Evolutionary conservation across 2,329 filamentous ascomycete species (phyloP).

Genomic region (Talaromyces piceae): DNA sequence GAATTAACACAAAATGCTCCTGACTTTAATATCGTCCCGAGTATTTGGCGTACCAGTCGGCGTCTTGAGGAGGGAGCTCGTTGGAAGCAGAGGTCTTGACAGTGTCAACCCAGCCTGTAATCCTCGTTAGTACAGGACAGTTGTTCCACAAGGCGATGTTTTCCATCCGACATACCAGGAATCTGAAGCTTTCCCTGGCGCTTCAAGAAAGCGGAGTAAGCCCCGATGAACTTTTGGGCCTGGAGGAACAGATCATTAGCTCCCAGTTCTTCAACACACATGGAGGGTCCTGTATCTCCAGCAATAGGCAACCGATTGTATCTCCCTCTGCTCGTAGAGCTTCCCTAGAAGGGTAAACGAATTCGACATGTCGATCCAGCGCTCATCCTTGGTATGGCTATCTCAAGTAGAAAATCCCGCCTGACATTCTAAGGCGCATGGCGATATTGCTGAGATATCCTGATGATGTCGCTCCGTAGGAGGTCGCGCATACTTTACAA

Average conservation of each 20-base stretch:
- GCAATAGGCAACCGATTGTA: background rate
- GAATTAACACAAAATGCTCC: background rate
- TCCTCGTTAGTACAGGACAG: background rate
- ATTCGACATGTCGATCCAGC: background rate
- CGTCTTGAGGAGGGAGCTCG: conserved; percentile 95
- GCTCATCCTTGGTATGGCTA: background rate
- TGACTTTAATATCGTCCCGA: background rate
- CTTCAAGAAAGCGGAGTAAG: conserved; percentile 64
- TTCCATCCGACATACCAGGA: conserved; percentile 48
- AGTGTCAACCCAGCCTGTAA: conserved; percentile 91
- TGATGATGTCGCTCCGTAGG: background rate
- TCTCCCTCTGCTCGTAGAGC: conserved; percentile 9
- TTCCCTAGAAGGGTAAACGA: conserved; percentile 9
- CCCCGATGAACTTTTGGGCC: conserved; percentile 62
- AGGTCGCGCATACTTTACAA: background rate
- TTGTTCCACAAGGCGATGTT: background rate
- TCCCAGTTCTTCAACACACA: background rate
- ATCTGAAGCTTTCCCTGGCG: conserved; percentile 64
- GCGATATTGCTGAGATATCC: background rate
- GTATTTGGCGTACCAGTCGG: conserved; percentile 73
- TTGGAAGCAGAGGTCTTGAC: conserved; percentile 97
- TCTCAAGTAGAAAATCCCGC: background rate
- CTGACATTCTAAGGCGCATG: background rate
- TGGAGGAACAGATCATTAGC: conserved; percentile 26
- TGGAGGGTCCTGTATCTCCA: background rate